Percentiles rank a stretch among this genome's conserved stretches.
Conservation (phyloP, 306 rosid genomes). For the Citrullus mucosospermus region DNA sequence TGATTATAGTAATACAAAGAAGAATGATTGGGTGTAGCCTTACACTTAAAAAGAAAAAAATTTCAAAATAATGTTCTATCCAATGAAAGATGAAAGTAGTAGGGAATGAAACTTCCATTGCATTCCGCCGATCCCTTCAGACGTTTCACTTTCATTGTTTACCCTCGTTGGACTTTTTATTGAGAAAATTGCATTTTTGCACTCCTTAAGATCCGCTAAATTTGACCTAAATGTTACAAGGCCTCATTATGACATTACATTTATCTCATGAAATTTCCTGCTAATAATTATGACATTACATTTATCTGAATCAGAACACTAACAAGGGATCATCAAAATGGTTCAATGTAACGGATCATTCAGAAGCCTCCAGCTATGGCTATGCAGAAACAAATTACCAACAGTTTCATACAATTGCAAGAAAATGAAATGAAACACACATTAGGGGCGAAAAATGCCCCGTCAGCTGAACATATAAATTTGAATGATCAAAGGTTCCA, state of each 20-base stretch:
- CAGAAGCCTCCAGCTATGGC: neutral
- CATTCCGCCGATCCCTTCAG: too few species aligned
- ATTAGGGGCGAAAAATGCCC: neutral
- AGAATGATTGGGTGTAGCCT: too few species aligned
- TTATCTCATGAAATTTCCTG: neutral
- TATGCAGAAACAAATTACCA: neutral
- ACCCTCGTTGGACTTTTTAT: neutral
- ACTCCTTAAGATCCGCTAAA: too few species aligned
- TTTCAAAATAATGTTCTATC: too few species aligned
- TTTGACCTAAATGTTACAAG: neutral
- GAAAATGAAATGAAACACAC: neutral
- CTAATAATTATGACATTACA: neutral
- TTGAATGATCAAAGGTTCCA: neutral
- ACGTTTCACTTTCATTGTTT: too few species aligned
- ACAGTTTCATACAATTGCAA: neutral
- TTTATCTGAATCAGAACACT: neutral
- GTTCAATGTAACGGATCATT: too few species aligned
- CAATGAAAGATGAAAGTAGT: too few species aligned
- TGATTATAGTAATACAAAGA: too few species aligned
- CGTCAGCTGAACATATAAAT: neutral
- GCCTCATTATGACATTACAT: neutral
- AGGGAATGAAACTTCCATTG: too few species aligned
- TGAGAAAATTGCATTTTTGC: neutral
- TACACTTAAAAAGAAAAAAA: too few species aligned
- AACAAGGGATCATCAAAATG: neutral